Base-by-base conservation (phyloP, 805 yeast species). In the Lipomyces spencermartinsiae region DNA sequence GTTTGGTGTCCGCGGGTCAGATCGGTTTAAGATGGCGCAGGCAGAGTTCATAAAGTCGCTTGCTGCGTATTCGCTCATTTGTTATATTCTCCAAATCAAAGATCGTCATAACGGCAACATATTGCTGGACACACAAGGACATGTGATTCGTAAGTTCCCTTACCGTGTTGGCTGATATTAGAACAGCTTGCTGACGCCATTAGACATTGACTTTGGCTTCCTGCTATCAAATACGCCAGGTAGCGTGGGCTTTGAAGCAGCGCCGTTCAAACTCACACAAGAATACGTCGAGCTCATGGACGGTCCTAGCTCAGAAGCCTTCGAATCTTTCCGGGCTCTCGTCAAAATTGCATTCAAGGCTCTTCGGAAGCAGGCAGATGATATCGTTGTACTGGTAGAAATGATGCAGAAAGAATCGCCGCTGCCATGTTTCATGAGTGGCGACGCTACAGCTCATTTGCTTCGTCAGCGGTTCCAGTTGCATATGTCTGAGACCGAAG, bases 91-190 rank as follows among this genome's bases (percentile, higher is more conserved):
- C 63, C 98, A 94, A 76, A 92, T 95, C 80, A 96, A 96, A 76
- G 99, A 95, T 80, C 87, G 99, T 76, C 99, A 95, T 80, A 95
- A 95, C 80, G 99, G 99, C 78, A 95, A 95, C 78, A 94, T 95
- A 71, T 89, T 95, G 91, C 92, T 95, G 76, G 99, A 95, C 77
- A 92, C 89, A 68, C 90, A 91, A 75, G 99, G 99, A 0, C 99
- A 95, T 76, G 90, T 95, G 12, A 88, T 94, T 58, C 84, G 80
- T 66, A 66, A 54, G 70, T 64, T 53, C 31, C 29, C 43, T 8
- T 14, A 22, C 10, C 9, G 37, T 56, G 4, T 34, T 54, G 35
- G 33, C 22, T 59, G 54, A 35, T 8, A 46, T 35, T 22, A 22
- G 46, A 25, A 10, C 29, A 5, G 19, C 54, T 37, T 25, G 31